These are phyloP conservation scores for Filosporella fistucella DNA, from an alignment of 495 filamentous ascomycete species.

Conservation along the genomic window DNA sequence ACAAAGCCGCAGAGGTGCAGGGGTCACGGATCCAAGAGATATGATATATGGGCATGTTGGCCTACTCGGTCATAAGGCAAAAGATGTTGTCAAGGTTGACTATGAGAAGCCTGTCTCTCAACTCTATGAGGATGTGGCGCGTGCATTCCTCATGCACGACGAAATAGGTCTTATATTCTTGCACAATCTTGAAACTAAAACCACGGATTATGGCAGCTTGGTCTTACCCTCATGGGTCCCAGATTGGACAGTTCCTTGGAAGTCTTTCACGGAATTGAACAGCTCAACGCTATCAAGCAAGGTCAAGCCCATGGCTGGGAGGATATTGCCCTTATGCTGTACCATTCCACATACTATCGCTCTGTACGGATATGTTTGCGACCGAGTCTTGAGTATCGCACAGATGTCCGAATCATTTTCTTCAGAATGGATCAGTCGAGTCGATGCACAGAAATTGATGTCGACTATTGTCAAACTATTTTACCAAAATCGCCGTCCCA, in stretches of 20 bases:
- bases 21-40: slow-evolving; percentile 4
- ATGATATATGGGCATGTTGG: slow-evolving; percentile 10
- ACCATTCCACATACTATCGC: too few species aligned
- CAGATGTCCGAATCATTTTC: too few species aligned
- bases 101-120: not conserved
- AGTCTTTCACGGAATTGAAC: too few species aligned
- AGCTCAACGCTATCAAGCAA: too few species aligned
- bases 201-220: not conserved
- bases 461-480: too few species aligned
- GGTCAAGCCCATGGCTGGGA: too few species aligned
- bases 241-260: not conserved
- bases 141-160: not conserved
- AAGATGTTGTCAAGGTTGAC: not conserved
- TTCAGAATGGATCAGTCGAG: too few species aligned
- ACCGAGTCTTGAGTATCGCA: too few species aligned
- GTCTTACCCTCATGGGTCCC: slow-evolving; percentile 2
- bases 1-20: not conserved
- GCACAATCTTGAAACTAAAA: not conserved
- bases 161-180: not conserved
- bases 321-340: too few species aligned
- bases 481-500: too few species aligned
- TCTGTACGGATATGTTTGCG: too few species aligned
- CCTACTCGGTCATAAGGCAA: not conserved
- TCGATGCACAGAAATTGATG: too few species aligned
- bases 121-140: not conserved